phyloP scores from a whole-genome alignment of 371 early-diverging fungal genomes.

The Circinella umbellata region DNA sequence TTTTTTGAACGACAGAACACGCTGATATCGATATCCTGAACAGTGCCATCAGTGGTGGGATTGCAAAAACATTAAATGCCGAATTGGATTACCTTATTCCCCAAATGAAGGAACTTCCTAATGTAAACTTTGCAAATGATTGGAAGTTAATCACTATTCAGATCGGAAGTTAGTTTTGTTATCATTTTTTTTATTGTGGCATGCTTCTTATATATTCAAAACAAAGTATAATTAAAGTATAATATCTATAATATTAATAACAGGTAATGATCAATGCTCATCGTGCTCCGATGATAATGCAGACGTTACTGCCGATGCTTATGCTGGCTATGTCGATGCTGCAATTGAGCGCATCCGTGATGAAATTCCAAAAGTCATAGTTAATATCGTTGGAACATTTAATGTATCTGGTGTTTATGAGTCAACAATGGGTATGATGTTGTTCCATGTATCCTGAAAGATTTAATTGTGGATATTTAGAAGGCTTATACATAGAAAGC shows the following conservation, averaged over 20 bases:
- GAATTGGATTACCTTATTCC: slow-evolving; percentile 44
- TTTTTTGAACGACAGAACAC: not conserved
- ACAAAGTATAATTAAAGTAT: no score
- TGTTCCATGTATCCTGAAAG: no score
- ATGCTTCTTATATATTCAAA: not conserved
- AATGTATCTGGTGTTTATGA: slow-evolving; percentile 21
- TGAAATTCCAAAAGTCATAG: slow-evolving; percentile 13
- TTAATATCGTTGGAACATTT: slow-evolving; percentile 22
- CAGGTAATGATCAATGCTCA: slow-evolving; percentile 28
- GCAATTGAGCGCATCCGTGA: slow-evolving; percentile 17
- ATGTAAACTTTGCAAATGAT: slow-evolving; percentile 32
- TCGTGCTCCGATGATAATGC: slow-evolving; percentile 21
- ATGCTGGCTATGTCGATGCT: slow-evolving; percentile 15
- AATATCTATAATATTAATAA: not conserved
- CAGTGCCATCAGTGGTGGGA: slow-evolving; percentile 47
- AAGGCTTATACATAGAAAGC: no score
- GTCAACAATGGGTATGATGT: not conserved
- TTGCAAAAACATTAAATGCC: slow-evolving; percentile 36
- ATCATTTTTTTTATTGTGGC: not conserved
- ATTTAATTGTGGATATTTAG: no score
- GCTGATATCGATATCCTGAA: slow-evolving; percentile 25
- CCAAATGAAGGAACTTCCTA: slow-evolving; percentile 20
- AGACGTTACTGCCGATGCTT: slow-evolving; percentile 7
- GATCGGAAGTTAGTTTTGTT: slow-evolving; percentile 30
- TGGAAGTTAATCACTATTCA: slow-evolving; percentile 54